Conservation (phyloP, 108 stramenopile species). For the Stephanodiscus minutulus region DNA sequence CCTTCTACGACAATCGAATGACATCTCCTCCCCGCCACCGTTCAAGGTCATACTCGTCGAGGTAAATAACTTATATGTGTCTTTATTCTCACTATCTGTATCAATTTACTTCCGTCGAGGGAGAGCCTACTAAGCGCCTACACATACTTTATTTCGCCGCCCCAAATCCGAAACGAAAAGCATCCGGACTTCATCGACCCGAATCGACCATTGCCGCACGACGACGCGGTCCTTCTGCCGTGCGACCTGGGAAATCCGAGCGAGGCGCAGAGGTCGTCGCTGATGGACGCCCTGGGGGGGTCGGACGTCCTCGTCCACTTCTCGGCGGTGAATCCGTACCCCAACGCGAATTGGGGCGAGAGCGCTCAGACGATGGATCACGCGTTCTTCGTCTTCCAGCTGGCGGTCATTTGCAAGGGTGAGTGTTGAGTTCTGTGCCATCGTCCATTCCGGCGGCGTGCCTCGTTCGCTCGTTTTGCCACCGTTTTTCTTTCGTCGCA, state of each 20-base stretch:
- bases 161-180: background rate
- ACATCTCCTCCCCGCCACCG: constrained; percentile 1
- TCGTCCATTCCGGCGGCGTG: too few species aligned
- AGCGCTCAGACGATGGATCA: constrained; percentile 50
- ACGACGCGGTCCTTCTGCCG: constrained; percentile 29
- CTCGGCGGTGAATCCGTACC: constrained; percentile 56
- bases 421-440: background rate
- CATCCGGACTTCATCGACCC: constrained; percentile 39
- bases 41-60: constrained; percentile 46
- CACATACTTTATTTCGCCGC: too few species aligned
- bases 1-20: constrained; percentile 10
- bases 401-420: constrained; percentile 28
- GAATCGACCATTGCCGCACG: constrained; percentile 20
- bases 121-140: too few species aligned
- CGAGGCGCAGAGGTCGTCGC: constrained; percentile 13
- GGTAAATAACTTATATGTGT: background rate
- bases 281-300: constrained; percentile 10
- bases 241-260: constrained; percentile 32
- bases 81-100: too few species aligned
- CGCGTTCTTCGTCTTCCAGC: constrained; percentile 39
- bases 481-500: background rate
- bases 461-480: too few species aligned
- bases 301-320: constrained; percentile 45
- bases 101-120: too few species aligned
- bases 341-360: constrained; percentile 49